Conservation (phyloP, 768 basidiomycete genomes). For the Leucocoprinus birnbaumii region DNA sequence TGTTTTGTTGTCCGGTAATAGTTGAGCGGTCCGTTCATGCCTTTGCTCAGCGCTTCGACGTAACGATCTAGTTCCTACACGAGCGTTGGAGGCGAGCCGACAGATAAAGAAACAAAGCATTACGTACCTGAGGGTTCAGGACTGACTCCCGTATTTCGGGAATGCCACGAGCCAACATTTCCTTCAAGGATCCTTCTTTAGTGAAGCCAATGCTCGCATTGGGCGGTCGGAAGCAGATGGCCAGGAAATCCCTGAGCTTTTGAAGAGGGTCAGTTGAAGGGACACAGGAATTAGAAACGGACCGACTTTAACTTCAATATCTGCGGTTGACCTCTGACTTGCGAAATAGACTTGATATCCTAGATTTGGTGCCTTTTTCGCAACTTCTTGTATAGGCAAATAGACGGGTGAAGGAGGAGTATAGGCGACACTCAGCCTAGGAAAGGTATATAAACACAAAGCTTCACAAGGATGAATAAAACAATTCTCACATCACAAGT, state of each 20-base stretch:
- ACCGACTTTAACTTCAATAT: conserved; percentile 58
- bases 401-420: conserved; percentile 52
- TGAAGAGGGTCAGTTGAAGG: not conserved
- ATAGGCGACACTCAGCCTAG: conserved; percentile 66
- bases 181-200: conserved; percentile 20
- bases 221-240: conserved; percentile 24
- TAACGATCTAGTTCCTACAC: conserved; percentile 62
- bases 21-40: conserved; percentile 71
- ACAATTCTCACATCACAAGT: conserved; percentile 50
- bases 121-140: not conserved
- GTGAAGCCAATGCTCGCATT: conserved; percentile 19
- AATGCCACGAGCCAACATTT: not conserved
- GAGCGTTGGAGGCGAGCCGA: no score
- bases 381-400: conserved; percentile 49
- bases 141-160: conserved; percentile 10
- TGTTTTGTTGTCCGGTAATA: conserved; percentile 66
- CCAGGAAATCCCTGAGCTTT: conserved; percentile 38
- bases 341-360: conserved; percentile 72
- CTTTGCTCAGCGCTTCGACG: conserved; percentile 38
- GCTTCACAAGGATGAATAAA: not conserved
- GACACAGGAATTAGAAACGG: not conserved
- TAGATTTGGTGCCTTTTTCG: conserved; percentile 48
- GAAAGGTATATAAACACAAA: conserved; percentile 1
- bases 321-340: conserved; percentile 42
- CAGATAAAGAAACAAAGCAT: not conserved